Percentiles rank a stretch among this genome's conserved stretches.
These are phyloP conservation scores for Pseudotsuga menziesii DNA, from an alignment of 75 land plant species.

Conservation along the genomic window DNA sequence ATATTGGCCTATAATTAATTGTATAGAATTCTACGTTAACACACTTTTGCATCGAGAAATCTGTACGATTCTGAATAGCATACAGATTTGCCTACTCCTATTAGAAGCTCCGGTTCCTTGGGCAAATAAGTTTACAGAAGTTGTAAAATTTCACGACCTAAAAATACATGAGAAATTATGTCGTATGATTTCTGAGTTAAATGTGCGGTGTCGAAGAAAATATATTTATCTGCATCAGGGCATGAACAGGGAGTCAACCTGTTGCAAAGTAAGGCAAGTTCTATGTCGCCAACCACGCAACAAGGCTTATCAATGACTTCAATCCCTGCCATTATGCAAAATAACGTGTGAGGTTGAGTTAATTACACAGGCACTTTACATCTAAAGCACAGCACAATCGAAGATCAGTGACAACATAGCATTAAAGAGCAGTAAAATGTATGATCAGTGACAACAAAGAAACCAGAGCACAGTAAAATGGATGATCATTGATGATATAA, in stretches of 20 bases:
- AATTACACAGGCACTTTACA: background rate
- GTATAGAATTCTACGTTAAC: no score
- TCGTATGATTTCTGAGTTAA: background rate
- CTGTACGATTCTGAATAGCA: no score
- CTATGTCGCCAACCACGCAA: constrained; percentile 17
- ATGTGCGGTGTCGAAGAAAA: background rate
- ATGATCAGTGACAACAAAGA: no score
- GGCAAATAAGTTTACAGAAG: background rate
- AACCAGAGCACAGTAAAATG: no score
- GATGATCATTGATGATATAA: no score
- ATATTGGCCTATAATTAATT: no score
- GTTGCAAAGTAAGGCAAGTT: constrained; percentile 16
- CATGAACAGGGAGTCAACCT: constrained; percentile 9
- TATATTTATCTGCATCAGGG: background rate
- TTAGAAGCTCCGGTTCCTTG: no score
- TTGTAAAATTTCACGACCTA: background rate
- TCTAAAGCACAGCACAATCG: background rate
- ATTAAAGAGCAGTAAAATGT: no score
- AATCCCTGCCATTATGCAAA: constrained; percentile 3
- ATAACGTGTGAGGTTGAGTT: background rate
- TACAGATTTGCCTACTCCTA: no score
- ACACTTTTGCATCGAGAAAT: no score
- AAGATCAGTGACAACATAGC: no score
- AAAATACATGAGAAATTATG: background rate
- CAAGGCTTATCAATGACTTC: constrained; percentile 8